These are phyloP conservation scores for Candolleomyces eurysporus DNA, from an alignment of 768 basidiomycete species.

Conservation along the genomic window DNA sequence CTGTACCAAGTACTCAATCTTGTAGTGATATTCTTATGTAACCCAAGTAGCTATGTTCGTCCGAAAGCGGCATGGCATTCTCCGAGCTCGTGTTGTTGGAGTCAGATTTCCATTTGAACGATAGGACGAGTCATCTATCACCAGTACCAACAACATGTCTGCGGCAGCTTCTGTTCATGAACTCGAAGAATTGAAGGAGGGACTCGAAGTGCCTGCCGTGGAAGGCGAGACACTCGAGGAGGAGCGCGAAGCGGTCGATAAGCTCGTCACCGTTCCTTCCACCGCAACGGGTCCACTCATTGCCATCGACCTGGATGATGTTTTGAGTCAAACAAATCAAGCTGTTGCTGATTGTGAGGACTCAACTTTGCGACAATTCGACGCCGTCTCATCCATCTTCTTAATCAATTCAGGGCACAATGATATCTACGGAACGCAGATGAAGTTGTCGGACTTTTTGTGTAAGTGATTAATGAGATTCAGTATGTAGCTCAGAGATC, in stretches of 20 bases:
- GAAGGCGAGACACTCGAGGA: neutral
- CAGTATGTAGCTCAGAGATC: neutral
- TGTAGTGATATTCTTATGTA: no score
- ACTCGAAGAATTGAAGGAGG: conserved; percentile 10
- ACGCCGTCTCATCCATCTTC: neutral
- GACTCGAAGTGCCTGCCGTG: neutral
- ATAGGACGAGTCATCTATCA: no score
- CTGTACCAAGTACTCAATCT: no score
- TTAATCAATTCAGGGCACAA: conserved; percentile 57
- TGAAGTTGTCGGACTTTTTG: conserved; percentile 56
- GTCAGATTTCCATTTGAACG: neutral
- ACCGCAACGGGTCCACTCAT: conserved; percentile 39
- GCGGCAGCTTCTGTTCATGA: conserved; percentile 24
- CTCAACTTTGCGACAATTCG: no score
- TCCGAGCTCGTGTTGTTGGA: neutral
- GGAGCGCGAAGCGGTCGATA: conserved; percentile 14
- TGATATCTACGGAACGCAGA: conserved; percentile 50
- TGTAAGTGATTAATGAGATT: conserved; percentile 37
- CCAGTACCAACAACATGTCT: conserved; percentile 21
- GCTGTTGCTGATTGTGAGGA: conserved; percentile 54
- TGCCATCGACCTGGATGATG: conserved; percentile 69
- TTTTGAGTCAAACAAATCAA: conserved; percentile 61
- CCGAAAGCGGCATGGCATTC: no score
- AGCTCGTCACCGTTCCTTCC: conserved; percentile 17
- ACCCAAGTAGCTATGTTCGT: no score